Percentiles rank a stretch among this genome's conserved stretches.
These are phyloP conservation scores for Recurvomyces mirabilis DNA, from an alignment of 495 filamentous ascomycete genomes.

Conservation along the genomic window DNA sequence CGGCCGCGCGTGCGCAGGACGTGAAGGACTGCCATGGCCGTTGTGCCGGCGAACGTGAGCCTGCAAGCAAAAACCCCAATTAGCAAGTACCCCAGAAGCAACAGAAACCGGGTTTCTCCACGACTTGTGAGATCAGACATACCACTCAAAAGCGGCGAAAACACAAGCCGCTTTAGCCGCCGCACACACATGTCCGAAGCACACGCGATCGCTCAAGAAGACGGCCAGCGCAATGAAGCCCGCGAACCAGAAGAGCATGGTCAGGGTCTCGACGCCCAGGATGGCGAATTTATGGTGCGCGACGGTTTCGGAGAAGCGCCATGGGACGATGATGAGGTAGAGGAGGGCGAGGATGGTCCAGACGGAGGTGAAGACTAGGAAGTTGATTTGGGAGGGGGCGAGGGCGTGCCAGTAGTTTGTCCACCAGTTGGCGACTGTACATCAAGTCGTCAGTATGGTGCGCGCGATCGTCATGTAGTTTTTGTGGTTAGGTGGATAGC, in stretches of 20 bases:
- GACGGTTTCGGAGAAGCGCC: conserved; percentile 44
- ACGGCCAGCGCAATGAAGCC: conserved; percentile 66
- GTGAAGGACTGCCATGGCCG: conserved; percentile 33
- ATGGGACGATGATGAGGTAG: conserved; percentile 55
- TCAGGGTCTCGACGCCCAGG: conserved; percentile 54
- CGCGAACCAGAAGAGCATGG: conserved; percentile 82
- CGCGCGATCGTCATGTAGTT: neutral
- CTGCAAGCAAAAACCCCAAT: conserved; percentile 26
- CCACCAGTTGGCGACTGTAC: conserved; percentile 32
- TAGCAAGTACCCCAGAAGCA: neutral
- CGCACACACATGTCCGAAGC: conserved; percentile 38
- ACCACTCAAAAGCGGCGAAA: conserved; percentile 50
- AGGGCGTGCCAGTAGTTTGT: conserved; percentile 24
- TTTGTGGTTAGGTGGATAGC: conserved; percentile 9
- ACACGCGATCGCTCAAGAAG: conserved; percentile 40
- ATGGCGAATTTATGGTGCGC: conserved; percentile 50
- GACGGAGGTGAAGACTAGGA: conserved; percentile 61
- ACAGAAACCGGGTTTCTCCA: too few species aligned
- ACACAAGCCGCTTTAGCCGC: conserved; percentile 42
- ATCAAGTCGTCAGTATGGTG: conserved; percentile 14
- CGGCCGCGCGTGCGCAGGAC: conserved; percentile 22
- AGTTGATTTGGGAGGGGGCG: conserved; percentile 45
- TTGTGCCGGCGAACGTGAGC: conserved; percentile 42
- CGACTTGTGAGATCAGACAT: conserved; percentile 11
- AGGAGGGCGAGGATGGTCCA: conserved; percentile 60